These are phyloP conservation scores for Exutisphaerella laricina DNA, from an alignment of 2,329 filamentous ascomycete species.

Conservation along the genomic window DNA sequence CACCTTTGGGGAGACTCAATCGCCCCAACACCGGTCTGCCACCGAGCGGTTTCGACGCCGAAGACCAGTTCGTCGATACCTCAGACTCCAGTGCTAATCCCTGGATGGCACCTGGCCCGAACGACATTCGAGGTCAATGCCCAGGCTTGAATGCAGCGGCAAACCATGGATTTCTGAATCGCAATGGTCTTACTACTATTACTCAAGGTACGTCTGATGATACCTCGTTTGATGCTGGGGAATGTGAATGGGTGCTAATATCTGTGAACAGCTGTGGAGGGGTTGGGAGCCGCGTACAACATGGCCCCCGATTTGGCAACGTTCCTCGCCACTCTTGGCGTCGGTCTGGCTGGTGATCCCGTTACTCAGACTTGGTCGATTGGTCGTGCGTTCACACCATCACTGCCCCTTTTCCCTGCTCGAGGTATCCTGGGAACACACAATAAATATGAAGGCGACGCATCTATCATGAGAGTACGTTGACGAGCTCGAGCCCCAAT, in stretches of 20 bases:
- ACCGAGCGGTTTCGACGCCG: constrained; percentile 11
- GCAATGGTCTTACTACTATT: constrained; percentile 4
- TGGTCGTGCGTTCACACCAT: constrained; percentile 19
- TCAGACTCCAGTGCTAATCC: constrained; percentile 22
- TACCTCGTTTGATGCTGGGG: neutral
- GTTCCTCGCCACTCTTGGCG: constrained; percentile 29
- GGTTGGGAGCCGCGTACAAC: constrained; percentile 26
- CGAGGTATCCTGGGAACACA: constrained; percentile 27
- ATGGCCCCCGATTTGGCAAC: constrained; percentile 25
- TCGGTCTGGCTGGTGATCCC: constrained; percentile 20
- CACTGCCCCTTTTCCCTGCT: constrained; percentile 12
- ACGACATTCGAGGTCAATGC: constrained; percentile 28
- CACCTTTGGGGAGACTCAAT: neutral
- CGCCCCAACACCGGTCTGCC: constrained; percentile 18
- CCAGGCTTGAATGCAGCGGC: constrained; percentile 24
- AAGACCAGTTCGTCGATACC: constrained; percentile 20
- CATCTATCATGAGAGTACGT: constrained; percentile 16
- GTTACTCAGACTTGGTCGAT: constrained; percentile 24
- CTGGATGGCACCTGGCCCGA: constrained; percentile 24
- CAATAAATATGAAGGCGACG: constrained; percentile 34
- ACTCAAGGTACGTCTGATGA: neutral
- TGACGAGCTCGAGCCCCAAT: neutral
- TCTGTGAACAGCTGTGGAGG: constrained; percentile 11
- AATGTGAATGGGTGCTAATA: too few species aligned
- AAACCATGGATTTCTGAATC: constrained; percentile 23